phyloP scores from a whole-genome alignment of 192 early-diverging fungal genomes.

The Podila epigama region DNA sequence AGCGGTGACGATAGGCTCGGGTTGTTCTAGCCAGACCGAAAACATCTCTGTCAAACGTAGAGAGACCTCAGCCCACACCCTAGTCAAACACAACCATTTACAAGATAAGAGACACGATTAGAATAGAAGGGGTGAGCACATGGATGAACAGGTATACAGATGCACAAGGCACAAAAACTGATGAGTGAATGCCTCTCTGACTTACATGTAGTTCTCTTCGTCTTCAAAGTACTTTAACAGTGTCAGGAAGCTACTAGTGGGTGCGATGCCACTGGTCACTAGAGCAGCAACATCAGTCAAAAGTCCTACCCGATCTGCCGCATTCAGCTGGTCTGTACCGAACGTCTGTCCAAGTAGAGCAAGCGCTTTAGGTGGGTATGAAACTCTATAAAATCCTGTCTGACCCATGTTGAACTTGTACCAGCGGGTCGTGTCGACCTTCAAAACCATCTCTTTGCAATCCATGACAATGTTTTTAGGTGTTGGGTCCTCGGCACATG shows the following conservation, averaged over 20 bases:
- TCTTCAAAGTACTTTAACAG: slow-evolving; percentile 75
- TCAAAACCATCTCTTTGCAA: slow-evolving; percentile 52
- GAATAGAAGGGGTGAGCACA: background rate
- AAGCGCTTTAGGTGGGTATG: slow-evolving; percentile 66
- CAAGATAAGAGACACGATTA: too few species aligned
- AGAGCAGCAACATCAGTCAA: slow-evolving; percentile 85
- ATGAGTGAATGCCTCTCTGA: background rate
- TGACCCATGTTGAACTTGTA: slow-evolving; percentile 89
- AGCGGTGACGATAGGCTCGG: slow-evolving; percentile 64
- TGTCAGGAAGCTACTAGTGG: slow-evolving; percentile 76
- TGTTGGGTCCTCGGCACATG: slow-evolving; percentile 55
- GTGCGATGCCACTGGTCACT: slow-evolving; percentile 75
- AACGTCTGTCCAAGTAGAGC: slow-evolving; percentile 61
- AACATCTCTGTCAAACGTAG: slow-evolving; percentile 61
- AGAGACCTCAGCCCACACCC: slow-evolving; percentile 68
- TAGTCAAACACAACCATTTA: background rate
- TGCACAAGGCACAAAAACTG: background rate
- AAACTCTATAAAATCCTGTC: slow-evolving; percentile 88
- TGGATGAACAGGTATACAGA: background rate
- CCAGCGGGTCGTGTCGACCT: slow-evolving; percentile 64
- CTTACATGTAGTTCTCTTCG: slow-evolving; percentile 83
- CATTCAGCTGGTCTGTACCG: slow-evolving; percentile 55
- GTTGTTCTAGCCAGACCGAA: slow-evolving; percentile 64
- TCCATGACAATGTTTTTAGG: slow-evolving; percentile 60
- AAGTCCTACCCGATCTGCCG: slow-evolving; percentile 75